Base-by-base conservation (phyloP, 2,329 filamentous ascomycete genomes). In the Clarireedia hainanense region DNA sequence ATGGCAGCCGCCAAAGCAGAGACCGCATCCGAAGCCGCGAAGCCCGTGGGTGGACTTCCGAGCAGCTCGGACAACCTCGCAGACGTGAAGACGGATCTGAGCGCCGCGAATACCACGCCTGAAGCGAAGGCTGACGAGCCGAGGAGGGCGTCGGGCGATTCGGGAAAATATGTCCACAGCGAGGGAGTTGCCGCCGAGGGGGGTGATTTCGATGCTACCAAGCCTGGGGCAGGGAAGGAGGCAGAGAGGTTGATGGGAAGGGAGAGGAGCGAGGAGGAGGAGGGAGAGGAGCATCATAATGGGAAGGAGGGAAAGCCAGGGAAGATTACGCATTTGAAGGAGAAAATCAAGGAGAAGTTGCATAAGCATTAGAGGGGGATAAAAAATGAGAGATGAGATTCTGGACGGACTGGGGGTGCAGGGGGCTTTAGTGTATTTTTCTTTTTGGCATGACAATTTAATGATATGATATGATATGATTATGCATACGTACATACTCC, bases 301-400 rank as follows among this genome's bases (percentile, higher is more conserved):
- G 55, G 56, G 27, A 61, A 68, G 42, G 4, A 50, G 56, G 53
- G 58, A 20, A 55, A 60, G 55, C 58, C 65, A 56, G 60, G 63
- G 59, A 72, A 72, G 55, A 81, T 82, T 71, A 74, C 73, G 47
- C 78, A 78, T 60, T 66, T 86, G 42, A 76, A 77, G 58, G 76
- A 84, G 56, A 85, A 85, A 73, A 80, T 88, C 70, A 88, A 87
- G 78, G 77, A 79, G 55, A 88, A 87, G 74, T 71, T 88, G 57
- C 83, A 86, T 70, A 65, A 63, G 52, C 52, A 64, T 48, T 59
- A 61, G 54, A 55, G 15, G 15, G 17, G 39, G 9, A 1, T 20
- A 20, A 20, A 20, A 20, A 3, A 20, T 20, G 20, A 20, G 20
- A 20, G 20, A 20, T 20, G 20, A 20, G 20, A 20, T 20, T 20